Percentiles rank a stretch among this genome's conserved stretches.
phyloP scores from a whole-genome alignment of 2,329 filamentous ascomycete genomes.

The Fusarium ramigenum region DNA sequence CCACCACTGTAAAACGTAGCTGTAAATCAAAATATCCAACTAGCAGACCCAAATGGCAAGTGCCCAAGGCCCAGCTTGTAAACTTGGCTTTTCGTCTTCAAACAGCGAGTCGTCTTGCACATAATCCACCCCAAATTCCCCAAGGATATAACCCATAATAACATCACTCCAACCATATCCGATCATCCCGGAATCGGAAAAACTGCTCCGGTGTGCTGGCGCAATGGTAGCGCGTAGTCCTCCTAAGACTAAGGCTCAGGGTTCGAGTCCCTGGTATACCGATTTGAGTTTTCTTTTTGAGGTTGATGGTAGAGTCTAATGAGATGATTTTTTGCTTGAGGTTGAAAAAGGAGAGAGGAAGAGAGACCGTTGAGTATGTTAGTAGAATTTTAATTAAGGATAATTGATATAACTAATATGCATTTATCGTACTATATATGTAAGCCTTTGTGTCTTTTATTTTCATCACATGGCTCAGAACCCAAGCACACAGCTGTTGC shows the following conservation, averaged over 20 bases:
- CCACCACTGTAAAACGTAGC: not conserved
- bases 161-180: not conserved
- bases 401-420: no score
- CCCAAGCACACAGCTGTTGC: slow-evolving; percentile 76
- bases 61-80: not conserved
- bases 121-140: accelerated
- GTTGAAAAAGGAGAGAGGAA: no score
- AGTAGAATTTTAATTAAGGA: no score
- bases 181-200: slow-evolving; percentile 29
- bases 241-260: slow-evolving; percentile 54
- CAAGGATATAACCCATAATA: slow-evolving; percentile 13
- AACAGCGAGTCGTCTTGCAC: not conserved
- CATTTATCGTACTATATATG: not conserved
- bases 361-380: no score
- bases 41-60: not conserved
- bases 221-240: slow-evolving; percentile 53
- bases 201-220: slow-evolving; percentile 22
- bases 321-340: no score
- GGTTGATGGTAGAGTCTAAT: no score
- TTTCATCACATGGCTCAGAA: slow-evolving; percentile 30
- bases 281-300: not conserved
- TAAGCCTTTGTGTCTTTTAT: not conserved
- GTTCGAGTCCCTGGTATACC: slow-evolving; percentile 52
- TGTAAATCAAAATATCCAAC: not conserved
- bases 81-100: not conserved